Conservation (phyloP, 2,329 filamentous ascomycete species). For the Ilyonectria sp. region DNA sequence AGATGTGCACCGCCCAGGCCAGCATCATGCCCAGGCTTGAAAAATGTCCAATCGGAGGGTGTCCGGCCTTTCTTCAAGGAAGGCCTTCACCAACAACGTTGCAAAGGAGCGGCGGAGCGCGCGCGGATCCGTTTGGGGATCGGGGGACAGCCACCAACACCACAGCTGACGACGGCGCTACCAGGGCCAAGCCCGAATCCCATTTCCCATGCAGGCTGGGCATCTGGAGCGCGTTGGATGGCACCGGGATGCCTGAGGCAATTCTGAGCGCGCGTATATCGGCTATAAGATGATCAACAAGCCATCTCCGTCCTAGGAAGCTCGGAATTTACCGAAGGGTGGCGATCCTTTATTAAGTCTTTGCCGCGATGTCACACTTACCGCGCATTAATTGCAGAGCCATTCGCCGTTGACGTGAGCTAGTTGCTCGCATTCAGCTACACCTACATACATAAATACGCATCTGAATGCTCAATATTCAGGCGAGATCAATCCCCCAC, state of each 20-base stretch:
- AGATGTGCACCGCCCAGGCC: constrained; percentile 12
- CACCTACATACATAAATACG: not conserved
- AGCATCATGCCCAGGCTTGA: not conserved
- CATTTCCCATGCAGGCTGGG: constrained; percentile 7
- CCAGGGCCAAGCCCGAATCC: not conserved
- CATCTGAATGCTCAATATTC: not conserved
- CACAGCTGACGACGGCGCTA: not conserved
- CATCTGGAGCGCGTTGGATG: not conserved
- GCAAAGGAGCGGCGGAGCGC: constrained; percentile 1
- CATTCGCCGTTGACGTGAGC: not conserved
- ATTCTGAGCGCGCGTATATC: not conserved
- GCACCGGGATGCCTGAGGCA: not conserved
- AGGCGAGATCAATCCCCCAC: not conserved
- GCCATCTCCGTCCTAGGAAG: not conserved
- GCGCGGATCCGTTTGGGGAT: not conserved
- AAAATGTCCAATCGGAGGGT: constrained; percentile 21
- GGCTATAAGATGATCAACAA: not conserved
- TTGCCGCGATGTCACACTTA: constrained; percentile 3
- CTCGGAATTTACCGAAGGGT: not conserved
- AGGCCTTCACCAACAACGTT: constrained; percentile 18
- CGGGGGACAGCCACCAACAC: constrained; percentile 13
- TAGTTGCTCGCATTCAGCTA: too few relatives aligned
- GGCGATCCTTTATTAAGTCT: constrained; percentile 1
- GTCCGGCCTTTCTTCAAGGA: not conserved
- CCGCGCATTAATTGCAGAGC: not conserved